Evolutionary conservation across 768 basidiomycete genomes (phyloP).

Genomic region (Serendipita indica): DNA sequence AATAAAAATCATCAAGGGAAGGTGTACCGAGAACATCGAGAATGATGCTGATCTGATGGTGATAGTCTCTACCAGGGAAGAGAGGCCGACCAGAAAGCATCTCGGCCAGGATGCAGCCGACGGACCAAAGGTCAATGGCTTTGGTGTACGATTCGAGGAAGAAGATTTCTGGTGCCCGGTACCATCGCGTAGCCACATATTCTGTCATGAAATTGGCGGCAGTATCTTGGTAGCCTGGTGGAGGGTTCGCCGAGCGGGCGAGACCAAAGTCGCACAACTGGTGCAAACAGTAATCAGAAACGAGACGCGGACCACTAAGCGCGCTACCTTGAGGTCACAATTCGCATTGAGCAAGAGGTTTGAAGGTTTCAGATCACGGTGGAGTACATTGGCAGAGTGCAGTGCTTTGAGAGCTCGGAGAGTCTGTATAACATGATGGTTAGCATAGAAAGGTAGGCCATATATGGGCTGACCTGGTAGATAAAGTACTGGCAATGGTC

Average conservation of each 20-base stretch:
- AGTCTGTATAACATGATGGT: conserved; percentile 34
- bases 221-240: conserved; percentile 56
- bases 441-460: too few relatives aligned
- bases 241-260: conserved; percentile 62
- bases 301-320: conserved; percentile 9
- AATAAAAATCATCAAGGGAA: conserved; percentile 87
- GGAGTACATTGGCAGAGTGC: conserved; percentile 88
- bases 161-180: conserved; percentile 96
- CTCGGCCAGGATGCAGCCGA: conserved; percentile 78
- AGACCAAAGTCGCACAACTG: conserved; percentile 81
- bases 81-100: conserved; percentile 85
- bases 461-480: conserved; percentile 47
- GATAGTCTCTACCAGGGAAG: conserved; percentile 93
- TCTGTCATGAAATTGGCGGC: conserved; percentile 78
- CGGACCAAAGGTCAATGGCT: conserved; percentile 71
- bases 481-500: conserved; percentile 97
- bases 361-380: conserved; percentile 91
- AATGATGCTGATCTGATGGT: conserved; percentile 85
- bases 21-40: conserved; percentile 88
- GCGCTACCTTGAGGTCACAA: conserved; percentile 78
- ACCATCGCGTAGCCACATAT: conserved; percentile 98
- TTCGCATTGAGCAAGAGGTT: conserved; percentile 93
- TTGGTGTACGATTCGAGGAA: conserved; percentile 28
- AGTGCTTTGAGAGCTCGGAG: conserved; percentile 87
- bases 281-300: background rate